A percentile compares a stretch with the other conserved stretches of the same genome.
These are phyloP conservation scores for Chiua sp. DNA, from an alignment of 1,284 basidiomycete species.

Conservation along the genomic window DNA sequence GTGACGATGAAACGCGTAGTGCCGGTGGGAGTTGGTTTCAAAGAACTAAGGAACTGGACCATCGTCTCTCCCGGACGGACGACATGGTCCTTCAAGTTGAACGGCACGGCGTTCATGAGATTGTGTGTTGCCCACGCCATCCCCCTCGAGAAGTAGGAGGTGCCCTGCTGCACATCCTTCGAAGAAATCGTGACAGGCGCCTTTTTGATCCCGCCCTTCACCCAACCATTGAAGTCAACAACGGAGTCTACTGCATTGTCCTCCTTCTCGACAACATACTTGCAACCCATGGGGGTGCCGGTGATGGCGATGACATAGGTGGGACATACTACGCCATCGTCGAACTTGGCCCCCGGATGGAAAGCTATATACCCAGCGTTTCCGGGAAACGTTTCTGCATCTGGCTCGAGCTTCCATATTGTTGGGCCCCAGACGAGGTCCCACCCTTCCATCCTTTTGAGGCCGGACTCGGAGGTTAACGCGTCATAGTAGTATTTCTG, in stretches of 20 bases:
- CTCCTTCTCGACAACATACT: neutral
- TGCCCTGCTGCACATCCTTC: neutral
- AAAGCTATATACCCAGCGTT: conserved; percentile 25
- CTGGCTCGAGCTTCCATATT: conserved; percentile 21
- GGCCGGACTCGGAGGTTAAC: neutral
- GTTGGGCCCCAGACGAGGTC: conserved; percentile 21
- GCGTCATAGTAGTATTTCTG: neutral
- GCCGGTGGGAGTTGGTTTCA: neutral
- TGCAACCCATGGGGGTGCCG: neutral
- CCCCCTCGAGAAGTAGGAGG: conserved; percentile 1
- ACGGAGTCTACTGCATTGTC: conserved; percentile 11
- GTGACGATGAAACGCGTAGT: conserved; percentile 9
- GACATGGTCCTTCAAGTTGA: neutral
- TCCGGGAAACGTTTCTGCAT: conserved; percentile 9
- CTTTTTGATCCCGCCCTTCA: neutral
- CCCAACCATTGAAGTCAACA: conserved; percentile 19
- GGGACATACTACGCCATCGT: conserved; percentile 12
- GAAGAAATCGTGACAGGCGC: neutral
- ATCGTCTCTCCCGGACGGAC: conserved; percentile 7
- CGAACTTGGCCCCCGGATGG: conserved; percentile 16
- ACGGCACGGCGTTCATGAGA: conserved; percentile 9
- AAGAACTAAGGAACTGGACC: conserved; percentile 10
- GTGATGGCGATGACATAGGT: conserved; percentile 21
- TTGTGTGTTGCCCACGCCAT: neutral
- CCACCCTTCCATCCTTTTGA: conserved; percentile 7